phyloP scores from a whole-genome alignment of 768 basidiomycete genomes.

The Xerocomus potaroensis region DNA sequence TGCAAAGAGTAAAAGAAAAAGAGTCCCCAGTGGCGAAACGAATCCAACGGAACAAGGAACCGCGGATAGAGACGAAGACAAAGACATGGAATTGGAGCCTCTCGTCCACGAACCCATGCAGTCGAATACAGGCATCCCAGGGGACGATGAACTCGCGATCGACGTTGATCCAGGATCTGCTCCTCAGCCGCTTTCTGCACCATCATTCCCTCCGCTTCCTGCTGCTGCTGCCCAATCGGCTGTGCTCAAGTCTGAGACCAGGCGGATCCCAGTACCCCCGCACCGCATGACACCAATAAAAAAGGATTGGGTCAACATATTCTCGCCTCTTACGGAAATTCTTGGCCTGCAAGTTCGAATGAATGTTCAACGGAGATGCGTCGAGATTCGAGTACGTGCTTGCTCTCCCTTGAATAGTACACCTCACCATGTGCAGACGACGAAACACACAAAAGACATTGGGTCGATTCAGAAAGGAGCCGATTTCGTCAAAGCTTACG shows the following conservation, averaged over 20 bases:
- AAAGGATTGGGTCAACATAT: constrained; percentile 94
- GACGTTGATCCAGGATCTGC: constrained; percentile 44
- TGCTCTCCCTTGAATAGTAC: background rate
- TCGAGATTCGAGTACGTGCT: constrained; percentile 83
- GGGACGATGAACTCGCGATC: constrained; percentile 64
- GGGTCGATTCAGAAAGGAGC: constrained; percentile 95
- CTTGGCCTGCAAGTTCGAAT: constrained; percentile 94
- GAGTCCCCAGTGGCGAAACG: constrained; percentile 8
- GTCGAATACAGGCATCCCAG: constrained; percentile 19
- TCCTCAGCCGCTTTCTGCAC: constrained; percentile 47
- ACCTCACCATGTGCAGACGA: constrained; percentile 54
- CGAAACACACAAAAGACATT: constrained; percentile 89
- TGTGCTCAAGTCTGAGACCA: constrained; percentile 71
- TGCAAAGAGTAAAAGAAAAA: constrained; percentile 42
- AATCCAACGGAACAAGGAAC: constrained; percentile 6
- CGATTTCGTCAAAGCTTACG: constrained; percentile 94
- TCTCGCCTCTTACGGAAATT: constrained; percentile 93
- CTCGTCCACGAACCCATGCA: constrained; percentile 4
- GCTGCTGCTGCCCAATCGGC: constrained; percentile 51
- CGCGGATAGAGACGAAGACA: constrained; percentile 22
- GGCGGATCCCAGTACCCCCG: constrained; percentile 88
- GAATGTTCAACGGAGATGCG: constrained; percentile 86
- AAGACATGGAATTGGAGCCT: constrained; percentile 28
- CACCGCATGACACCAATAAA: constrained; percentile 98
- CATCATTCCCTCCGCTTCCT: constrained; percentile 67